phyloP scores from a whole-genome alignment of 1,284 basidiomycete species.

The Apiotrichum mycotoxinovorans region DNA sequence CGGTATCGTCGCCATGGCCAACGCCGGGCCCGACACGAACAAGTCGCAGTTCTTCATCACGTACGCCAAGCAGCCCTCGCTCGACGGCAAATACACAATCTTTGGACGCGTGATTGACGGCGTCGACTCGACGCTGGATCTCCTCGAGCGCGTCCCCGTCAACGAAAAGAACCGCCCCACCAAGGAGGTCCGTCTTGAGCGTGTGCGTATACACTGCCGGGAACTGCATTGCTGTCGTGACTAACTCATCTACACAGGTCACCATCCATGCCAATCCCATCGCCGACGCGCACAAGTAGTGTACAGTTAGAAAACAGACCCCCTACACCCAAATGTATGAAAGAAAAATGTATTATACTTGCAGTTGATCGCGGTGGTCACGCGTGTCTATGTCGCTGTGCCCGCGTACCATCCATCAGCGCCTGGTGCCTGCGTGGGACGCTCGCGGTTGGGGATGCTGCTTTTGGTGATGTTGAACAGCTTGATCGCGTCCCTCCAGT shows the following conservation, averaged over 20 bases:
- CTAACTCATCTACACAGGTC: slow-evolving; percentile 55
- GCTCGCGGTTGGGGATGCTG: slow-evolving; percentile 48
- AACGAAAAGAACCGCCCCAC: slow-evolving; percentile 85
- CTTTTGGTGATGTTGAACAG: slow-evolving; percentile 50
- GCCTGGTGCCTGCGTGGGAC: neutral
- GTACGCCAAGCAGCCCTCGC: slow-evolving; percentile 83
- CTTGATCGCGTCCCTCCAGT: slow-evolving; percentile 48
- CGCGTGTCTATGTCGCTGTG: neutral
- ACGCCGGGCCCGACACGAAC: slow-evolving; percentile 87
- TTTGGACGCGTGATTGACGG: slow-evolving; percentile 95
- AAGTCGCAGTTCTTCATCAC: slow-evolving; percentile 93
- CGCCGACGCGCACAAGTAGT: slow-evolving; percentile 39
- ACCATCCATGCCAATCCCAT: slow-evolving; percentile 91
- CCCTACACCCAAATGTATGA: slow-evolving; percentile 4
- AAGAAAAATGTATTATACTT: neutral
- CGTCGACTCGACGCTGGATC: slow-evolving; percentile 78
- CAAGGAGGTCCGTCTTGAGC: slow-evolving; percentile 68
- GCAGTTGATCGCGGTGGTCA: neutral
- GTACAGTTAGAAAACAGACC: neutral
- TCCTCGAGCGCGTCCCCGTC: slow-evolving; percentile 85
- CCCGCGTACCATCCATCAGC: slow-evolving; percentile 13
- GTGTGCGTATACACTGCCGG: neutral
- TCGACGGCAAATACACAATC: slow-evolving; percentile 92
- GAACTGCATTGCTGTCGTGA: too few species aligned
- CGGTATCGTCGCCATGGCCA: slow-evolving; percentile 95